Evolutionary conservation across 2,329 filamentous ascomycete genomes (phyloP).

Genomic region (Aspergillus aculeatus): DNA sequence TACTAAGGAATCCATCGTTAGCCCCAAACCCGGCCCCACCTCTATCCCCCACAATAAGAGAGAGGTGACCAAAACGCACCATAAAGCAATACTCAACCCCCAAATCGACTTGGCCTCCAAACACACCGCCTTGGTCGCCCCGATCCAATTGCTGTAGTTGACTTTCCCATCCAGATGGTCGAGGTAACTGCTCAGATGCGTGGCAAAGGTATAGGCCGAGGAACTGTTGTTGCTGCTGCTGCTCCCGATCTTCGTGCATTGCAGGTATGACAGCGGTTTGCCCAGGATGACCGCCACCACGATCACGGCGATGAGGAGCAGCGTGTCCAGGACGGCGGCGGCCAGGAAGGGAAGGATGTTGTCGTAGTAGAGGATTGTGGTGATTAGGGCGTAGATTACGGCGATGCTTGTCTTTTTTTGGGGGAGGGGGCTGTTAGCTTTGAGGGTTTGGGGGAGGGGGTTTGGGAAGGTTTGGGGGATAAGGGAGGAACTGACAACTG

Average conservation of each 20-base stretch:
- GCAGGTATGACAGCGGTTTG: constrained; percentile 74
- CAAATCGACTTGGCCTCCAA: constrained; percentile 83
- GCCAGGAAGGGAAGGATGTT: constrained; percentile 72
- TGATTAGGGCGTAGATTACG: constrained; percentile 74
- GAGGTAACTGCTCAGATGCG: constrained; percentile 53
- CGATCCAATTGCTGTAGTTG: constrained; percentile 56
- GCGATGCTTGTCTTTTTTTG: constrained; percentile 67
- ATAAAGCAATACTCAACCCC: constrained; percentile 79
- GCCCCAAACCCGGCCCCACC: background rate
- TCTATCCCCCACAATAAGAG: background rate
- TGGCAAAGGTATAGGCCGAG: constrained; percentile 55
- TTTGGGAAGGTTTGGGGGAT: background rate
- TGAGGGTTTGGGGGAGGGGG: constrained; percentile 8
- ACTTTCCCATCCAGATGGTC: constrained; percentile 51
- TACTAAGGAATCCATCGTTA: constrained; percentile 38
- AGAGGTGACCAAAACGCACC: constrained; percentile 44
- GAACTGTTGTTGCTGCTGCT: constrained; percentile 34
- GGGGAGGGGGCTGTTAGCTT: constrained; percentile 14
- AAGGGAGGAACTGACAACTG: constrained; percentile 61
- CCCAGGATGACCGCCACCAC: constrained; percentile 76
- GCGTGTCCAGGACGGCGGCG: constrained; percentile 62
- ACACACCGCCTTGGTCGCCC: constrained; percentile 66
- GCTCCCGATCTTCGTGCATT: constrained; percentile 61
- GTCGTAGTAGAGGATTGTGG: constrained; percentile 78
- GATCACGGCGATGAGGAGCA: constrained; percentile 73